Evolutionary conservation across 495 filamentous ascomycete genomes (phyloP).

Genomic region (Penicillium cosmopolitanum): DNA sequence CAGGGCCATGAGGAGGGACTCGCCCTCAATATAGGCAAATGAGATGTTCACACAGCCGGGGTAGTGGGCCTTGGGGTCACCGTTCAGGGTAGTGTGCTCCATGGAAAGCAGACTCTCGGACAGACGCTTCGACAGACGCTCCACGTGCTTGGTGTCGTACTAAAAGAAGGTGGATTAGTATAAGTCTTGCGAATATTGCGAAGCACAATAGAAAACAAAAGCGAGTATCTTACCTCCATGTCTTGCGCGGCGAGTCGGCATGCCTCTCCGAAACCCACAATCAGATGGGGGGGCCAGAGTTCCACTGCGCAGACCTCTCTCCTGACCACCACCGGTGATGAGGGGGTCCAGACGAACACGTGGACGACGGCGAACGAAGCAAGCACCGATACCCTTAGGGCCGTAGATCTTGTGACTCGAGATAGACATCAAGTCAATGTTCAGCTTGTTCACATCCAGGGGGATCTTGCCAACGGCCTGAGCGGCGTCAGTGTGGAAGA

Average conservation of each 20-base stretch:
- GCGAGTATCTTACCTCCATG: conserved; percentile 67
- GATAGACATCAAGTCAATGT: conserved; percentile 97
- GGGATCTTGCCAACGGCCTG: conserved; percentile 98
- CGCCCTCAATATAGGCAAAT: conserved; percentile 97
- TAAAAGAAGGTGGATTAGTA: conserved; percentile 45
- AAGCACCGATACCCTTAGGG: conserved; percentile 95
- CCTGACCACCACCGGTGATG: conserved; percentile 95
- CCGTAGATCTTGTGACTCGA: conserved; percentile 99
- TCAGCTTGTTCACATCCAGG: conserved; percentile 93
- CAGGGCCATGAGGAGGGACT: conserved; percentile 95
- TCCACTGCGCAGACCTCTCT: conserved; percentile 90
- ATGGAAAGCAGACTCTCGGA: conserved; percentile 78
- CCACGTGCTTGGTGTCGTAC: conserved; percentile 90
- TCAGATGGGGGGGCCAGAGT: conserved; percentile 89
- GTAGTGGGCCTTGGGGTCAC: conserved; percentile 80
- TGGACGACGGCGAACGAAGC: conserved; percentile 89
- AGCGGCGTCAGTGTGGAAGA: conserved; percentile 98
- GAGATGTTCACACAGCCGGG: conserved; percentile 98
- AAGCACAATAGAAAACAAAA: too few relatives aligned
- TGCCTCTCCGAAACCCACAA: conserved; percentile 93
- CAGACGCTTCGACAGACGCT: conserved; percentile 78
- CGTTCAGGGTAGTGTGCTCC: conserved; percentile 92
- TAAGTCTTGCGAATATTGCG: background rate
- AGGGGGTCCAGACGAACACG: conserved; percentile 93
- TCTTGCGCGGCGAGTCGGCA: conserved; percentile 90